Conservation (phyloP, 1,139 yeast genomes). For the Debaryomyces coudertii region DNA sequence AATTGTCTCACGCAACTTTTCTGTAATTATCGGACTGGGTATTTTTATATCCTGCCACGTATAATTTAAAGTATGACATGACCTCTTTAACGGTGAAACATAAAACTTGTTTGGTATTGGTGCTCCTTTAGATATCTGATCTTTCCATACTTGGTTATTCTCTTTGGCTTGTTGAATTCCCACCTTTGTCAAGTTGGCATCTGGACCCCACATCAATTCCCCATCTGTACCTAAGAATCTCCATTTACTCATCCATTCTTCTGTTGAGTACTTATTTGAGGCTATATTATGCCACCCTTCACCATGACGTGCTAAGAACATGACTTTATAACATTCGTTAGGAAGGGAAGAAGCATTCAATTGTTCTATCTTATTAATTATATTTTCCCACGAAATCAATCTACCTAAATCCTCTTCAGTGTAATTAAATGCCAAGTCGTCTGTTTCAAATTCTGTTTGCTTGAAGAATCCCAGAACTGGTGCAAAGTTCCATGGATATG, state of each 20-base stretch:
- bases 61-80: slow-evolving; percentile 56
- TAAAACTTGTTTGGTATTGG: slow-evolving; percentile 59
- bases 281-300: slow-evolving; percentile 77
- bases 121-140: slow-evolving; percentile 49
- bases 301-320: slow-evolving; percentile 75
- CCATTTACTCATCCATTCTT: slow-evolving; percentile 65
- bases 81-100: slow-evolving; percentile 67
- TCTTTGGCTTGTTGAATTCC: slow-evolving; percentile 53
- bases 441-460: slow-evolving; percentile 49
- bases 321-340: slow-evolving; percentile 52
- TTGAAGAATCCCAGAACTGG: slow-evolving; percentile 53
- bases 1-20: slow-evolving; percentile 65
- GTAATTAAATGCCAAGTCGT: slow-evolving; percentile 53
- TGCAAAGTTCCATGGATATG: slow-evolving; percentile 45
- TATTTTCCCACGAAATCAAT: slow-evolving; percentile 48
- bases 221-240: slow-evolving; percentile 59
- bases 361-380: slow-evolving; percentile 33
- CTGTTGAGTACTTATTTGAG: slow-evolving; percentile 56
- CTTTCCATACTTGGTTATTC: slow-evolving; percentile 47
- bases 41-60: slow-evolving; percentile 58
- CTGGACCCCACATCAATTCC: slow-evolving; percentile 66
- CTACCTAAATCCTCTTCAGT: slow-evolving; percentile 52
- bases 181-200: slow-evolving; percentile 60
- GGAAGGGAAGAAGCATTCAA: slow-evolving; percentile 37
- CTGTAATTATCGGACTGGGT: slow-evolving; percentile 47